phyloP scores from a whole-genome alignment of 139 green algal species.

The Micractinium sp. region DNA sequence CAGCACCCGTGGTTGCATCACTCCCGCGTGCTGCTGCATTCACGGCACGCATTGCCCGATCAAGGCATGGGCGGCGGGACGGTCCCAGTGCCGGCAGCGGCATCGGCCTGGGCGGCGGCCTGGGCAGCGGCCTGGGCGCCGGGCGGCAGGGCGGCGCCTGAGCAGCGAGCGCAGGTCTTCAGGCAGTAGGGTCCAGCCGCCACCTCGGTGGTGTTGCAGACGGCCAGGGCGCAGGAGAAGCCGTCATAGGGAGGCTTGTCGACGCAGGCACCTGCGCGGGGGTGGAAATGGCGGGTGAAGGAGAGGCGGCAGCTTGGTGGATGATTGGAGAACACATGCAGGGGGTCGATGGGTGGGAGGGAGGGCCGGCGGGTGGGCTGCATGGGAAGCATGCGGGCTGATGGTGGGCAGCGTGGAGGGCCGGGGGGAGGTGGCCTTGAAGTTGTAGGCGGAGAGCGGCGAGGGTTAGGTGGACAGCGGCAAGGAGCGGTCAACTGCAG shows the following conservation, averaged over 20 bases:
- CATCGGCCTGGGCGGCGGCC: background rate
- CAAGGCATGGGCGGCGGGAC: background rate
- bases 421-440: no score
- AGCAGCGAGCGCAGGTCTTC: slow-evolving; percentile 38
- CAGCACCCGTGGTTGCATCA: background rate
- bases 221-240: background rate
- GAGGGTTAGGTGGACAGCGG: background rate
- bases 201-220: background rate
- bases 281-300: background rate
- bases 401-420: no score
- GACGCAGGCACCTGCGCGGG: background rate
- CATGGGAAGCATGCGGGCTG: no score
- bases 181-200: slow-evolving; percentile 31
- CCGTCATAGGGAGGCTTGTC: background rate
- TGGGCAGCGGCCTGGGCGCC: background rate
- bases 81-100: background rate
- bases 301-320: background rate
- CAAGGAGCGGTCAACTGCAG: no score
- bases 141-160: background rate
- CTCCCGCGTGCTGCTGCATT: background rate
- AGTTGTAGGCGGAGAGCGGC: no score
- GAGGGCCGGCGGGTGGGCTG: no score
- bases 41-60: background rate
- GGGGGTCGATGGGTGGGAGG: background rate
- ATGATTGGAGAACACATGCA: background rate